Evolutionary conservation across 768 basidiomycete species (phyloP).

Genomic region (Pisolithus marmoratus): DNA sequence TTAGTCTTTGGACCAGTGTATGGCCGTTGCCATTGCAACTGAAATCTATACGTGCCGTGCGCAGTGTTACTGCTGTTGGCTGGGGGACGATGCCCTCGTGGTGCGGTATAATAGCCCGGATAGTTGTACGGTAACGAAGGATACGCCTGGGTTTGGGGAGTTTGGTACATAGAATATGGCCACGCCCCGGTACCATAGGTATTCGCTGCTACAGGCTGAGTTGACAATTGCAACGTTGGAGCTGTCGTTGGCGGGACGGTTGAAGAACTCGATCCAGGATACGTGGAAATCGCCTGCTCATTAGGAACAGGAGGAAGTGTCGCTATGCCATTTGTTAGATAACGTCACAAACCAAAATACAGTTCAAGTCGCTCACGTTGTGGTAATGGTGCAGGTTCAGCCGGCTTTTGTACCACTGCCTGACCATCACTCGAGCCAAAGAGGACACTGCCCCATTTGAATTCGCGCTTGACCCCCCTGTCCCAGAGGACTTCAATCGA

Average conservation of each 20-base stretch:
- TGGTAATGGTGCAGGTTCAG: constrained; percentile 43
- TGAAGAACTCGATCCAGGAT: constrained; percentile 21
- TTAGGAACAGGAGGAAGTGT: constrained; percentile 7
- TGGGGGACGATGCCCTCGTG: constrained; percentile 9
- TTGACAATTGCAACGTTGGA: constrained; percentile 13
- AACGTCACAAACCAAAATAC: not conserved
- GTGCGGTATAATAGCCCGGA: constrained; percentile 18
- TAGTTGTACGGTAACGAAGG: constrained; percentile 13
- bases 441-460: constrained; percentile 78
- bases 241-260: constrained; percentile 14
- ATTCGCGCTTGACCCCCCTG: constrained; percentile 62
- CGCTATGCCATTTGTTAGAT: constrained; percentile 13
- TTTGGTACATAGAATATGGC: constrained; percentile 27
- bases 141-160: constrained; percentile 15
- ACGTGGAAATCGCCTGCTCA: constrained; percentile 16
- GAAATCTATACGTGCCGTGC: constrained; percentile 21
- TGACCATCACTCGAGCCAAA: constrained; percentile 69
- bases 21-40: constrained; percentile 32
- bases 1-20: constrained; percentile 34
- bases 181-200: constrained; percentile 23
- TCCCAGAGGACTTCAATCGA: constrained; percentile 84
- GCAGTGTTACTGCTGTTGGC: constrained; percentile 8
- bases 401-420: constrained; percentile 63
- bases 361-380: constrained; percentile 35
- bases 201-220: constrained; percentile 16